Conservation (phyloP, 345 rosid species). For the Gossypium anomalum region DNA sequence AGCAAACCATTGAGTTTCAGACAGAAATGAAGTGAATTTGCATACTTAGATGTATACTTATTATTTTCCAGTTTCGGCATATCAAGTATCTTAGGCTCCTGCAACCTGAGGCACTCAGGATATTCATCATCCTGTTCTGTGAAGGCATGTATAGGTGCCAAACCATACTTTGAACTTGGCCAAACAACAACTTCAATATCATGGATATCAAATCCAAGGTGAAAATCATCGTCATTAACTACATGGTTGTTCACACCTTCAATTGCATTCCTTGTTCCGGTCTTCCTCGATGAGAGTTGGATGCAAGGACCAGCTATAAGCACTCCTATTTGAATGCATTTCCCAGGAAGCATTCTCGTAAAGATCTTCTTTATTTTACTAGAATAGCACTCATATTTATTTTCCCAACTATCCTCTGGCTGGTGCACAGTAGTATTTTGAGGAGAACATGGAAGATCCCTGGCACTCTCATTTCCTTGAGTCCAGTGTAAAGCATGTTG, state of each 20-base stretch:
- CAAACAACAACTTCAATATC: slow-evolving; percentile 58
- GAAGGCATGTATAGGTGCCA: slow-evolving; percentile 28
- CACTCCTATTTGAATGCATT: slow-evolving; percentile 59
- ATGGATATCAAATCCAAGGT: slow-evolving; percentile 56
- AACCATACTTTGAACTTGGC: slow-evolving; percentile 50
- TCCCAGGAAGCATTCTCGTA: slow-evolving; percentile 56
- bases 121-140: slow-evolving; percentile 36
- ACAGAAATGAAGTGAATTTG: slow-evolving; percentile 44
- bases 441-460: slow-evolving; percentile 28
- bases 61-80: slow-evolving; percentile 40
- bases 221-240: slow-evolving; percentile 36
- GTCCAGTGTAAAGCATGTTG: slow-evolving; percentile 37
- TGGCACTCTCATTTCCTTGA: slow-evolving; percentile 25
- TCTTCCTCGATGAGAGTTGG: slow-evolving; percentile 43
- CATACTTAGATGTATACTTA: slow-evolving; percentile 52
- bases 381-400: slow-evolving; percentile 33
- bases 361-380: slow-evolving; percentile 40
- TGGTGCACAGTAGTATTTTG: slow-evolving; percentile 26
- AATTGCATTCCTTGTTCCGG: slow-evolving; percentile 24
- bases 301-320: slow-evolving; percentile 67
- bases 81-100: slow-evolving; percentile 46
- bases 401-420: slow-evolving; percentile 33
- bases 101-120: slow-evolving; percentile 40
- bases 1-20: slow-evolving; percentile 57
- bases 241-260: slow-evolving; percentile 20